Evolutionary conservation across 495 filamentous ascomycete genomes (phyloP), one percentile per base, ranked within the genome.

Genomic region (Rhypophila decipiens): DNA sequence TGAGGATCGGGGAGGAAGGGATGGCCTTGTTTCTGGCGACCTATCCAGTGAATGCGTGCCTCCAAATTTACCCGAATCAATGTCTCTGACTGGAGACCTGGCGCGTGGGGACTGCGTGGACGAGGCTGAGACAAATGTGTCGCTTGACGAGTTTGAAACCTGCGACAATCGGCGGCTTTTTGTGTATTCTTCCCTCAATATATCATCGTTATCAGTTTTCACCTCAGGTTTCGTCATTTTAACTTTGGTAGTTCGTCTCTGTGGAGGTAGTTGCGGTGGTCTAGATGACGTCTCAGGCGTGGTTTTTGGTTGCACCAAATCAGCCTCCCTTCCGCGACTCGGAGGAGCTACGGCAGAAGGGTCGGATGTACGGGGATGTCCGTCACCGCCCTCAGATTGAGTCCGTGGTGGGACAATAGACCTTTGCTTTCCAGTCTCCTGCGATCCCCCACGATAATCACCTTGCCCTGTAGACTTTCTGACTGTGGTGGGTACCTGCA

Each of bases 101-200:
- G 56, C 20, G 15, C 59, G 51, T 5, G 61, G 60, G 1, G 66
- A 62, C 19, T 60, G 67, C 4, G 45, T 60, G 8, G 68, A 72
- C 2, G 70, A 72, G n/a, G 71, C 71, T 2, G 71, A 74, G 17
- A 74, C 70, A 44, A 74, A 74, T 0, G 62, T 68, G 18, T 71
- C 69, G 50, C 70, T 55, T 20, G 71, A 72, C 5, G 69, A 73
- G 18, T 42, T 52, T 5, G 71, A 73, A 29, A 29, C 50, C 21
- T 50, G 38, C 9, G 59, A 56, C 21, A 24, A 5, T 7, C 39
- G 44, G 24, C 60, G 9, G 24, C 17, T 5, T 10, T 27, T 13
- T 11, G 22, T 10, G n/a, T 21, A 0, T 19, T n/a, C n/a, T n/a
- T n/a, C n/a, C n/a, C n/a, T n/a, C n/a, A n/a, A n/a, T n/a, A n/a